Evolutionary conservation across 805 yeast genomes (phyloP).

Genomic region (Saccharomycopsis vini): DNA sequence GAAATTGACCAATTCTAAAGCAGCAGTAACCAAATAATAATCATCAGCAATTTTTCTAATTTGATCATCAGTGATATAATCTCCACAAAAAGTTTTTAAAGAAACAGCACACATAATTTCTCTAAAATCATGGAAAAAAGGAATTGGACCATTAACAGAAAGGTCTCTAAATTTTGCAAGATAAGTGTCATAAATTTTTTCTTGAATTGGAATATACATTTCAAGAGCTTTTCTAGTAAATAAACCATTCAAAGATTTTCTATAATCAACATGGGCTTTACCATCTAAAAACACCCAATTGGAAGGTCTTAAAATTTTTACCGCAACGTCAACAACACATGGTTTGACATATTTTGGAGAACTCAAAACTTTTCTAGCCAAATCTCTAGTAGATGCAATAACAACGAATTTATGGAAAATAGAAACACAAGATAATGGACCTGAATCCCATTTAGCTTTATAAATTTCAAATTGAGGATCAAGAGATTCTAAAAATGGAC

Average conservation of each 20-base stretch:
- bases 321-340: constrained; percentile 96
- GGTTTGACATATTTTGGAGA: constrained; percentile 89
- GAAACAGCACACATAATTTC: constrained; percentile 94
- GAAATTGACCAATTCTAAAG: constrained; percentile 93
- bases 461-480: constrained; percentile 96
- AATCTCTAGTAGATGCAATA: constrained; percentile 80
- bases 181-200: constrained; percentile 75
- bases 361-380: constrained; percentile 77
- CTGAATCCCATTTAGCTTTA: constrained; percentile 87
- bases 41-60: constrained; percentile 84
- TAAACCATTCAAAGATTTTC: constrained; percentile 81
- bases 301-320: constrained; percentile 85
- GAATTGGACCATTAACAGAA: constrained; percentile 55
- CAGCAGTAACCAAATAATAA: constrained; percentile 87
- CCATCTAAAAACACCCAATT: constrained; percentile 99
- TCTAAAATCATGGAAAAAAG: constrained; percentile 89
- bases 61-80: constrained; percentile 87
- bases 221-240: constrained; percentile 80
- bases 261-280: constrained; percentile 87
- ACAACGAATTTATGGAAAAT: constrained; percentile 97
- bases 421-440: constrained; percentile 92
- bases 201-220: constrained; percentile 77
- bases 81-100: constrained; percentile 90
- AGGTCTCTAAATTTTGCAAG: constrained; percentile 52
- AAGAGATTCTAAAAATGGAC: constrained; percentile 88